A percentile compares a stretch with the other conserved stretches of the same genome.
phyloP scores from a whole-genome alignment of 1,284 basidiomycete genomes.

The Rhodotorula sp. region DNA sequence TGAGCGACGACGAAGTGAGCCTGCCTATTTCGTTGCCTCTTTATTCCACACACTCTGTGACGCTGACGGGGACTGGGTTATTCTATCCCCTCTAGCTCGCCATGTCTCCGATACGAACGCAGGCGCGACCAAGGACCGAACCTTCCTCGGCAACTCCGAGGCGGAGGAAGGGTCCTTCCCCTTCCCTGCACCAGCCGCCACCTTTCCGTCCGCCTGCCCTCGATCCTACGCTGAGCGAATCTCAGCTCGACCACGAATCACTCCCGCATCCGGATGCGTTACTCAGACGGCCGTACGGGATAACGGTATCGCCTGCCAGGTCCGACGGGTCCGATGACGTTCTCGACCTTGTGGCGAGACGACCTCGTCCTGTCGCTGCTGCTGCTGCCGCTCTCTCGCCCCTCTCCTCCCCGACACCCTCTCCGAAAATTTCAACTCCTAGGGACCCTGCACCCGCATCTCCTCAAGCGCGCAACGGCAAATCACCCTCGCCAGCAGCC shows the following conservation, averaged over 20 bases:
- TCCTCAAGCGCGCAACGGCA: neutral
- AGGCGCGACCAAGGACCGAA: neutral
- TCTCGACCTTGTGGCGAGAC: neutral
- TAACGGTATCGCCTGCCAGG: neutral
- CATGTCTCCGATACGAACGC: slow-evolving; percentile 3
- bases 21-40: too few relatives aligned
- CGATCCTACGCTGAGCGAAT: neutral
- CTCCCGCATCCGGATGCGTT: neutral
- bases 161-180: neutral
- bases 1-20: slow-evolving; percentile 28
- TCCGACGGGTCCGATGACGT: neutral
- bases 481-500: neutral
- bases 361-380: neutral
- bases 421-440: neutral
- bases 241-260: neutral
- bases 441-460: too few relatives aligned
- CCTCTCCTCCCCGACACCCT: neutral
- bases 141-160: neutral
- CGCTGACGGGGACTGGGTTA: neutral
- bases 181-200: neutral
- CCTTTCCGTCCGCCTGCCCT: neutral
- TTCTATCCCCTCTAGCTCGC: slow-evolving; percentile 2
- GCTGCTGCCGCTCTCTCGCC: neutral
- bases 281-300: neutral
- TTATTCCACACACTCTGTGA: too few relatives aligned